Evolutionary conservation across 352 stramenopile species (phyloP).

Genomic region (Globisporangium heterothallicum): DNA sequence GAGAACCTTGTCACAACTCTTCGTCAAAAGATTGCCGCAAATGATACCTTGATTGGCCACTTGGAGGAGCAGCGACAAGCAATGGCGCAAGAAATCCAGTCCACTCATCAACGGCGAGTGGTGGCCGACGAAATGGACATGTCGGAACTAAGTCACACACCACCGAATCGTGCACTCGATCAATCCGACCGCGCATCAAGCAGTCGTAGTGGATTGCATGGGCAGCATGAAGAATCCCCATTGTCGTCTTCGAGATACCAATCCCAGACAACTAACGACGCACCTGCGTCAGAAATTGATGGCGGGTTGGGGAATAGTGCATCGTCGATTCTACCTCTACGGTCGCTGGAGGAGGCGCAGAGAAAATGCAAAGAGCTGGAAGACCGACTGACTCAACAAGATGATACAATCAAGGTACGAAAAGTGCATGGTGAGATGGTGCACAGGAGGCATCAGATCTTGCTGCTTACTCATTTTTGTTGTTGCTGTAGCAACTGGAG

Average conservation of each 20-base stretch:
- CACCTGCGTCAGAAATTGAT: constrained; percentile 21
- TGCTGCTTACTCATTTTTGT: not conserved
- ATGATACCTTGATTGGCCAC: constrained; percentile 51
- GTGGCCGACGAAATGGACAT: constrained; percentile 53
- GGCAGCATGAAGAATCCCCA: constrained; percentile 12
- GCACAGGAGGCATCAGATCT: not conserved
- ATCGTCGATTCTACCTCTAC: constrained; percentile 57
- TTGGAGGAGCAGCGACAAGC: constrained; percentile 70
- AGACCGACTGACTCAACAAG: constrained; percentile 60
- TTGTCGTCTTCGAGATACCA: constrained; percentile 11
- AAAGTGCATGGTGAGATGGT: no score
- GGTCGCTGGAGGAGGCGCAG: constrained; percentile 62
- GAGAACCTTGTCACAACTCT: constrained; percentile 61
- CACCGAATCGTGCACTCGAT: constrained; percentile 9
- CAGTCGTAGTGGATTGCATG: constrained; percentile 3
- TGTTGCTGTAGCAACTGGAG: constrained; percentile 58
- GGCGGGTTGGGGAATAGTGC: constrained; percentile 16
- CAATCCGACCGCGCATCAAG: constrained; percentile 1
- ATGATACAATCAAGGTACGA: constrained; percentile 77
- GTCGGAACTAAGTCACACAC: constrained; percentile 45
- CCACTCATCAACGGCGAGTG: constrained; percentile 41
- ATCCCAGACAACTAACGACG: constrained; percentile 20
- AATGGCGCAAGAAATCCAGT: constrained; percentile 71
- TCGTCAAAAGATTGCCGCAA: constrained; percentile 58
- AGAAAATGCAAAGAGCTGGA: constrained; percentile 75